Conservation (phyloP, 2,329 filamentous ascomycete species). For the Aspergillus niger region DNA sequence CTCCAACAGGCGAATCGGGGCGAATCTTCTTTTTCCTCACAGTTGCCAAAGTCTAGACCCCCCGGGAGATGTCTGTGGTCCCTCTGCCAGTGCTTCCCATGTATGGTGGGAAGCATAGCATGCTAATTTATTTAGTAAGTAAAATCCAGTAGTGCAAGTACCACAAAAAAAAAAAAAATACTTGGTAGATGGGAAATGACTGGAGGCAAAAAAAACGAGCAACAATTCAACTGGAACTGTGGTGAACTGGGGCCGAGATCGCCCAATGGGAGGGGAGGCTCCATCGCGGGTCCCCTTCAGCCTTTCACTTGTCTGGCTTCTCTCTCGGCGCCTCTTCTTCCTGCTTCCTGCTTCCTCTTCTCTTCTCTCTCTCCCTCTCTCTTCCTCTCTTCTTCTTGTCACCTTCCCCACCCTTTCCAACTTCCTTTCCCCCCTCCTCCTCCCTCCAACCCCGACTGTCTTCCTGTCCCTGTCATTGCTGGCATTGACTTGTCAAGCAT, state of each 20-base stretch:
- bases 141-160: no score
- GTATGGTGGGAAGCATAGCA: no score
- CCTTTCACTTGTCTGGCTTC: neutral
- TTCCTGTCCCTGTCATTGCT: constrained; percentile 41
- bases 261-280: neutral
- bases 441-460: constrained; percentile 28
- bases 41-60: neutral
- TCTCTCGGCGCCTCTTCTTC: neutral
- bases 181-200: neutral
- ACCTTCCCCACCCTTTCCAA: constrained; percentile 24
- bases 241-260: neutral
- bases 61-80: neutral
- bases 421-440: constrained; percentile 24
- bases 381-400: constrained; percentile 19
- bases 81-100: no score
- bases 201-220: neutral
- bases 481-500: constrained; percentile 57
- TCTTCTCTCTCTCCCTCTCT: constrained; percentile 1
- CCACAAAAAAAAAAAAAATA: neutral
- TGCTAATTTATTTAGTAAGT: no score
- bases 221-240: neutral
- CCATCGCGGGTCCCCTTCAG: neutral
- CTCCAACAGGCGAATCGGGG: neutral
- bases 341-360: neutral
- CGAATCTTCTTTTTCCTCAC: no score